A percentile compares a stretch with the other conserved stretches of the same genome.
These are phyloP conservation scores for Lactarius vividus DNA, from an alignment of 768 basidiomycete species.

Conservation along the genomic window DNA sequence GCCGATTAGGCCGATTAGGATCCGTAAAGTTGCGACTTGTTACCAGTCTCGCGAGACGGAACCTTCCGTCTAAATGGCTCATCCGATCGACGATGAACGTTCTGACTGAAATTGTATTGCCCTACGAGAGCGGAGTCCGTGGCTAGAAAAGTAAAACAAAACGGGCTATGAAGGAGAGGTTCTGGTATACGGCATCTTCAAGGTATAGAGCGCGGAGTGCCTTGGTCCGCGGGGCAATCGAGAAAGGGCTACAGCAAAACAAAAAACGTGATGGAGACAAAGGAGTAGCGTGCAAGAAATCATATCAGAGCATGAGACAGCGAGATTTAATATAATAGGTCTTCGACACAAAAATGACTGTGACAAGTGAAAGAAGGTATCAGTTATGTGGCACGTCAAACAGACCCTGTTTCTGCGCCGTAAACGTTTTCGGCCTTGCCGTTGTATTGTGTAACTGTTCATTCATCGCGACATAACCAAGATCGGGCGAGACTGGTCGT, in stretches of 20 bases:
- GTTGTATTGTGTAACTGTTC: constrained; percentile 45
- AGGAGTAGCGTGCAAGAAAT: constrained; percentile 26
- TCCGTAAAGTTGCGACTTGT: constrained; percentile 25
- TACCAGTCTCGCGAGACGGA: constrained; percentile 24
- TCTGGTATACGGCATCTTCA: constrained; percentile 28
- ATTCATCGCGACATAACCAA: constrained; percentile 80
- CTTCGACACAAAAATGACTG: constrained; percentile 23
- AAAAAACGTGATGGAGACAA: constrained; percentile 23
- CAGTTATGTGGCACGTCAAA: constrained; percentile 20
- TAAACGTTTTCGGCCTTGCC: constrained; percentile 27
- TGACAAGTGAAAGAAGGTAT: constrained; percentile 24
- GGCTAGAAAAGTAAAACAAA: constrained; percentile 16
- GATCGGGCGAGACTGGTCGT: constrained; percentile 75
- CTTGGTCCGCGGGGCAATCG: constrained; percentile 23
- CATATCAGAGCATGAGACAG: constrained; percentile 27
- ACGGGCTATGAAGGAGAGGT: constrained; percentile 10
- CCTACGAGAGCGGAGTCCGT: constrained; percentile 18
- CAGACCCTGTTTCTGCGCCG: constrained; percentile 25
- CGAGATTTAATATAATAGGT: constrained; percentile 23
- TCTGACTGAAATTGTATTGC: constrained; percentile 21
- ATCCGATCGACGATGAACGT: constrained; percentile 19
- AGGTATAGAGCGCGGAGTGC: constrained; percentile 26
- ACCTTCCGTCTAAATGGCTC: constrained; percentile 25
- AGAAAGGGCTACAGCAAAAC: constrained; percentile 24
- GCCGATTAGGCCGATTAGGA: constrained; percentile 26